Percentiles rank a stretch among this genome's conserved stretches.
Evolutionary conservation across 768 basidiomycete genomes (phyloP).

Genomic region (Rhodotorula babjevae): DNA sequence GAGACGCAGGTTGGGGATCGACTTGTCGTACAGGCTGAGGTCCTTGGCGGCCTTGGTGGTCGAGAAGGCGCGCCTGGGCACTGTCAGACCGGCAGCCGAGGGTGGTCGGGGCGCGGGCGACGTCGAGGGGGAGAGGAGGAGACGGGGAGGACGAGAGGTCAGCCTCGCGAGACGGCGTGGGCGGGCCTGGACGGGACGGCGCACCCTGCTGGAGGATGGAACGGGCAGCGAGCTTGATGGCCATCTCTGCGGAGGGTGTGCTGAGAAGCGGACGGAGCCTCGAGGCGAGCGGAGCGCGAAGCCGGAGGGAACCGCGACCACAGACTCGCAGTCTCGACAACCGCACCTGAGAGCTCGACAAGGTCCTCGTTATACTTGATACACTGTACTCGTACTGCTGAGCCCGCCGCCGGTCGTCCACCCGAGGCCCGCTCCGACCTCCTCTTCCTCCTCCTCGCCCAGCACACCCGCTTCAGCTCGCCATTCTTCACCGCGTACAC

Average conservation of each 20-base stretch:
- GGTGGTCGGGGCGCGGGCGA: no score
- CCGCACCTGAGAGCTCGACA: no score
- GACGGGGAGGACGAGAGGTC: neutral
- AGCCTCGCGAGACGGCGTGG: neutral
- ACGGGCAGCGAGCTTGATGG: constrained; percentile 25
- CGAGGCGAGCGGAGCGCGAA: no score
- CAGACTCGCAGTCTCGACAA: no score
- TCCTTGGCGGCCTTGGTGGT: neutral
- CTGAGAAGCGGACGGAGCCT: neutral
- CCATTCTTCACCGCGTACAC: constrained; percentile 9
- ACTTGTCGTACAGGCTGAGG: constrained; percentile 64
- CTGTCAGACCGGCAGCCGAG: neutral
- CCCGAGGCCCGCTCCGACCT: neutral
- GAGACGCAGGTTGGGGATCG: constrained; percentile 83
- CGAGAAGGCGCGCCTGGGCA: constrained; percentile 17
- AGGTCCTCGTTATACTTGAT: no score
- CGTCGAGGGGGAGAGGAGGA: neutral
- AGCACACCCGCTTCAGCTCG: constrained; percentile 3
- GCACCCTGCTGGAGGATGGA: constrained; percentile 14
- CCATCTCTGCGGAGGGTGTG: constrained; percentile 7
- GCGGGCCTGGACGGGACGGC: neutral
- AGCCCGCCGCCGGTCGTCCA: no score
- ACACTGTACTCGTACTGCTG: no score
- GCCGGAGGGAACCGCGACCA: no score
- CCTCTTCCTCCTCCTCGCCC: no score